These are phyloP conservation scores for Bipolaris zeicola DNA, from an alignment of 2,329 filamentous ascomycete species.

Conservation along the genomic window DNA sequence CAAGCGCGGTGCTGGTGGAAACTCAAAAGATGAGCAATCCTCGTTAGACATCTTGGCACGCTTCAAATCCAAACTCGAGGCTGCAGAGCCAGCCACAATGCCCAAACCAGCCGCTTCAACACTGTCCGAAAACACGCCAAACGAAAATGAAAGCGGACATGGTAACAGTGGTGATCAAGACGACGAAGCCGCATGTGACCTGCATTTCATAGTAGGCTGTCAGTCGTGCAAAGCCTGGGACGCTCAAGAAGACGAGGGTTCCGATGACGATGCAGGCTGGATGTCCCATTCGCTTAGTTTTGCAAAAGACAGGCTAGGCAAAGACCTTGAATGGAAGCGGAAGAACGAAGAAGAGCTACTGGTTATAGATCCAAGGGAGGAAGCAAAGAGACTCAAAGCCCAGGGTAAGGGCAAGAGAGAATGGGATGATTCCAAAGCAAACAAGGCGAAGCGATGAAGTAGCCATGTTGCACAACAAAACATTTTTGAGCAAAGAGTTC, in stretches of 20 bases:
- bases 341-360: slow-evolving; percentile 90
- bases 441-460: slow-evolving; percentile 21
- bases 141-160: slow-evolving; percentile 1
- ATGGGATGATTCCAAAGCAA: slow-evolving; percentile 34
- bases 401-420: slow-evolving; percentile 51
- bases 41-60: slow-evolving; percentile 74
- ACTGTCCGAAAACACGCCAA: slow-evolving; percentile 26
- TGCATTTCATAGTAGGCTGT: slow-evolving; percentile 95
- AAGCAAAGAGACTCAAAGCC: slow-evolving; percentile 71
- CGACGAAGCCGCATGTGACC: slow-evolving; percentile 71
- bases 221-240: slow-evolving; percentile 91
- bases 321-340: slow-evolving; percentile 85
- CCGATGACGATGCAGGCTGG: slow-evolving; percentile 69
- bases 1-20: slow-evolving; percentile 68
- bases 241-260: slow-evolving; percentile 67
- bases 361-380: slow-evolving; percentile 90
- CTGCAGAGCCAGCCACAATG: slow-evolving; percentile 45
- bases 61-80: slow-evolving; percentile 76
- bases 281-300: slow-evolving; percentile 86
- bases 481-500: neutral
- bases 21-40: slow-evolving; percentile 54
- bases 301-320: slow-evolving; percentile 86
- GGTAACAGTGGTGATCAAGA: slow-evolving; percentile 28
- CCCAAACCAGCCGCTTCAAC: slow-evolving; percentile 38
- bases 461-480: neutral